Conservation (phyloP, 2,329 filamentous ascomycete species). For the Corinectria fuckeliana region DNA sequence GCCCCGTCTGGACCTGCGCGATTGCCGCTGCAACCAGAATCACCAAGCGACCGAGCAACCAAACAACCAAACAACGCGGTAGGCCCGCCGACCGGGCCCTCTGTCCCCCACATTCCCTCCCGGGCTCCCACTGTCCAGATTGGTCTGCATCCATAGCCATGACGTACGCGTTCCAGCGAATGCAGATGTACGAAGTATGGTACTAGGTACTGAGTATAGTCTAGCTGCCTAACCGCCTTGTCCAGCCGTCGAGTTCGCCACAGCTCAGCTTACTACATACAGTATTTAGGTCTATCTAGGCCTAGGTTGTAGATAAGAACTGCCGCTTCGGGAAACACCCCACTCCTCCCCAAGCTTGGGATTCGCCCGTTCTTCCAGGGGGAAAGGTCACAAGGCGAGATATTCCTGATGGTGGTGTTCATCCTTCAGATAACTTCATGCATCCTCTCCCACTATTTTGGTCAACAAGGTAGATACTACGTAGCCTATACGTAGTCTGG, state of each 20-base stretch:
- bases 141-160: neutral
- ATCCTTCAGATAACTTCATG: neutral
- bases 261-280: neutral
- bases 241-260: neutral
- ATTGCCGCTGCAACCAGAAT: neutral
- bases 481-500: no score
- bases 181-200: no score
- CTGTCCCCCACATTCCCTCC: neutral
- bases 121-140: neutral
- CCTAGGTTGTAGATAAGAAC: slow-evolving; percentile 15
- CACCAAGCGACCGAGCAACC: neutral
- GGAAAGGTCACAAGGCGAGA: slow-evolving; percentile 1
- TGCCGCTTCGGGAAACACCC: slow-evolving; percentile 11
- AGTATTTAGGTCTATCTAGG: no score
- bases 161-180: neutral
- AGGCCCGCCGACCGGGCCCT: neutral
- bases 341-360: slow-evolving; percentile 3
- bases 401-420: neutral
- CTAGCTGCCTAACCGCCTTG: no score
- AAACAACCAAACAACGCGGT: neutral
- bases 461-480: neutral
- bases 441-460: neutral
- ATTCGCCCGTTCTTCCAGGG: slow-evolving; percentile 6
- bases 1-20: neutral
- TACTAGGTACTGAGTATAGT: no score